Base-by-base conservation (phyloP, 305 asterid species). In the Solanum hybrid region DNA sequence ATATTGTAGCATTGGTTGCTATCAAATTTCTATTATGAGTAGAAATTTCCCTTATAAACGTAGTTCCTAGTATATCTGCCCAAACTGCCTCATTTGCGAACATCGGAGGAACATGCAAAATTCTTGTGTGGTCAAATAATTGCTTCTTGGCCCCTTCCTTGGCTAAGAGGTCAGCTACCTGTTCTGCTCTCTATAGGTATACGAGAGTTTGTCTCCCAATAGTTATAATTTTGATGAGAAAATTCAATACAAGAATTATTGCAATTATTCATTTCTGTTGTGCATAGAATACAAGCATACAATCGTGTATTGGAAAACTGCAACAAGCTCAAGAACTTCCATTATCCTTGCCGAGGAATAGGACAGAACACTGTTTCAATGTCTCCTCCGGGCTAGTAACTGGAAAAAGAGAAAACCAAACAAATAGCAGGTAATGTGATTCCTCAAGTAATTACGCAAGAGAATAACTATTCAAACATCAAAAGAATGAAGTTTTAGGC, bases 301-400 rank as follows among this genome's bases (percentile, higher is more conserved):
- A 82, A 82, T 29, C 10, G 27, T 3, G 27, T 17, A 16, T 16
- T 26, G 13, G 38, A 17, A 29, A 82, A 82, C 27, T 46, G 20
- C 38, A 46, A 46, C 72, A 82, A 42, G 87, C 87, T 82, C 20
- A 82, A 82, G 20, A 46, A 42, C 72, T 82, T 29, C 87, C 87
- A 46, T 82, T 82, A 46, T 82, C 87, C 87, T 46, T 82, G 72
- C 72, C 72, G 20, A 82, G 87, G 87, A 82, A 82, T 82, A 42
- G 38, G 5, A 42, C 72, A 82, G 87, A 42, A 82, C 99, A 97
- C 89, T 95, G 98, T 79, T 89, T 88, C 31, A 91, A 79, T 10
- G 99, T 97, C 91, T 96, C 98, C 4, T 94, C 96, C 0, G 99
- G 99, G 94, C 97, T 92, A 37, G 96, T 93, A 86, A 97, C 99